Percentiles rank a stretch among this genome's conserved stretches.
Evolutionary conservation across 225 moss, liverwort and hornwort genomes (phyloP).

Genomic region (Polytrichum formosum): DNA sequence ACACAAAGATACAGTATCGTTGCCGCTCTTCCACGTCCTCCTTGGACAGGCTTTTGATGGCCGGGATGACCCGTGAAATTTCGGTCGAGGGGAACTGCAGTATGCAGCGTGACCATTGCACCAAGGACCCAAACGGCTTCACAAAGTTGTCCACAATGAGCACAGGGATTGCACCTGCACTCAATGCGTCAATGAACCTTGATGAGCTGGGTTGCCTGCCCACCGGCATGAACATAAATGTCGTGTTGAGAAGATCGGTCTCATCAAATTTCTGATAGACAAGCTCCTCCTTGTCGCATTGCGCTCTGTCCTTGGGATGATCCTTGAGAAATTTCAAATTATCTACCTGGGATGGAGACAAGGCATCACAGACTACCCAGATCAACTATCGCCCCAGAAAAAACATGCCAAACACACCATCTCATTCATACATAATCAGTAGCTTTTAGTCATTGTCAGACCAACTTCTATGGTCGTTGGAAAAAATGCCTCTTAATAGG

Average conservation of each 20-base stretch:
- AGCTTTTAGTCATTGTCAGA: too few species aligned
- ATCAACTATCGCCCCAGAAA: too few species aligned
- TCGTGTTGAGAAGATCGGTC: constrained; percentile 26
- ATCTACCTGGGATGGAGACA: constrained; percentile 1
- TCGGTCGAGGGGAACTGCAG: constrained; percentile 27
- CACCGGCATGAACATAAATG: constrained; percentile 25
- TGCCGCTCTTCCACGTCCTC: constrained; percentile 24
- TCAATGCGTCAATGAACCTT: constrained; percentile 21
- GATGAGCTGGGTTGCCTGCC: constrained; percentile 27
- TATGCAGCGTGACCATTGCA: constrained; percentile 31
- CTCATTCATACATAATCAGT: too few species aligned
- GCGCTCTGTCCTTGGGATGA: constrained; percentile 11
- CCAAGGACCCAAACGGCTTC: constrained; percentile 26
- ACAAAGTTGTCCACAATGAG: constrained; percentile 30
- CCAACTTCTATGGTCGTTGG: too few species aligned
- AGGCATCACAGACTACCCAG: too few species aligned
- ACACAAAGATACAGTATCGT: constrained; percentile 16
- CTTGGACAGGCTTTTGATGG: constrained; percentile 15
- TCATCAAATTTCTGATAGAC: constrained; percentile 11
- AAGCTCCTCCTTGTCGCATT: constrained; percentile 26
- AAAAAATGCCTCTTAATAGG: too few species aligned
- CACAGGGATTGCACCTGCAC: constrained; percentile 25
- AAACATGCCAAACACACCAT: too few species aligned
- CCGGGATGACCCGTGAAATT: constrained; percentile 25
- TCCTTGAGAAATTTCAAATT: constrained; percentile 16